Base-by-base conservation (phyloP, 257 asterid genomes). In the Paulownia fortunei region DNA sequence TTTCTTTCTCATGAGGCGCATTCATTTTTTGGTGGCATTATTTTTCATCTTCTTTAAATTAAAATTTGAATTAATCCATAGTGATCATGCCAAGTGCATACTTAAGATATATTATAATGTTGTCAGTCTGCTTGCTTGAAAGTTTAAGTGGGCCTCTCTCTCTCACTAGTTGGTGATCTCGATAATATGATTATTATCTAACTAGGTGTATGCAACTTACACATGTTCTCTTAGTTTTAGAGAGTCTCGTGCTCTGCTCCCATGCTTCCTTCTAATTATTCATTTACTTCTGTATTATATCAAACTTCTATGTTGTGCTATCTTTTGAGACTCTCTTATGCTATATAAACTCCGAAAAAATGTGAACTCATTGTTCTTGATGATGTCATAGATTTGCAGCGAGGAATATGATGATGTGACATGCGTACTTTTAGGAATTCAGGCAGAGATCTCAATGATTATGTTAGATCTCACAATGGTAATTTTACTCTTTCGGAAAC, bases 381-480 rank as follows among this genome's bases (percentile, higher is more conserved):
- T 84, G 76, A 69, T 84, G 64, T 77, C 51, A 67, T 77, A 96
- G 99, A 88, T 96, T 76, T 96, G 97, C 94, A 84, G 93, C 4
- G 90, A 89, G 89, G 98, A 96, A 82, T 96, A 96, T 84, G 97
- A 86, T 88, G 88, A 85, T 56, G 30, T 76, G 72, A 92, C 96
- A 54, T 96, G 98, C 83, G 44, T 89, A 71, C 80, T 90, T 46
- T 80, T 96, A 79, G 98, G 98, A 86, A 84, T 90, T 86, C 97
- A 89, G 79, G 93, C 95, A 72, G 97, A 92, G 89, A 84, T 89
- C 77, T 93, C 99, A 37, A 86, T 91, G 89, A 80, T 90, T 69
- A 82, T 89, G 79, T 82, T 90, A 84, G 99, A 96, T 82, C 97
- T 96, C 70, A 87, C 93, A 72, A 92, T 91, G 99, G 99, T 92